Base-by-base conservation (phyloP, 1,139 yeast species). In the Yamadazyma diospyri region DNA sequence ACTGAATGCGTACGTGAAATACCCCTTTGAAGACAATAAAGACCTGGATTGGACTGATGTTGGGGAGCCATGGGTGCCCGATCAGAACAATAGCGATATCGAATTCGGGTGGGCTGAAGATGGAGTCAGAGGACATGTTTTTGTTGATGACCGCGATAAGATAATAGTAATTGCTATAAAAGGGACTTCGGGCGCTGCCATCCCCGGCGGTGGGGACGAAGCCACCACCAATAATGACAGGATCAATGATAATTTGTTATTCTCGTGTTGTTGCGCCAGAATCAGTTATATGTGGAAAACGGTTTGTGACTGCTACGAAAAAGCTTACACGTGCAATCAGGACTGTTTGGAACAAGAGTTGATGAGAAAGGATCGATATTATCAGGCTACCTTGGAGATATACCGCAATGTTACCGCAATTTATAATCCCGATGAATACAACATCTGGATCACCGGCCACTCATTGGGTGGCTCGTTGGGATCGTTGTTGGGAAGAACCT, bases 201-300 rank as follows among this genome's bases (percentile, higher is more conserved):
- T 83, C 11, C 78, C 87, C 4, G 87, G 87, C 9, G 64, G 89
- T 3, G 86, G 86, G 5, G 78, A 69, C 32, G 82, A 79, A 28
- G 88, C 82, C 34, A 89, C 98, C 0, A 81, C 84, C 0, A 75
- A 71, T 1, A 78, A 76, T 41, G 99, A 92, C 55, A 87, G 87
- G 57, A 59, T 72, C 23, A 92, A 92, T 54, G 98, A 94, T 54
- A 92, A 92, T 53, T 55, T 92, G 36, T 59, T 92, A 28, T 92
- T 92, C 54, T 85, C 95, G 12, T 92, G 99, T 56, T 92, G 99
- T 57, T 92, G 99, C 62, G 98, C 97, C 1, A 70, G 97, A 24
- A 81, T 92, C 6, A 78, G 94, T 36, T 89, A 88, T 47, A 61
- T 87, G 59, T 94, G 98, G 98, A 78, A 81, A 6, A 85, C 97